phyloP scores from a whole-genome alignment of 441 rosid species.

The Corymbia citriodora region DNA sequence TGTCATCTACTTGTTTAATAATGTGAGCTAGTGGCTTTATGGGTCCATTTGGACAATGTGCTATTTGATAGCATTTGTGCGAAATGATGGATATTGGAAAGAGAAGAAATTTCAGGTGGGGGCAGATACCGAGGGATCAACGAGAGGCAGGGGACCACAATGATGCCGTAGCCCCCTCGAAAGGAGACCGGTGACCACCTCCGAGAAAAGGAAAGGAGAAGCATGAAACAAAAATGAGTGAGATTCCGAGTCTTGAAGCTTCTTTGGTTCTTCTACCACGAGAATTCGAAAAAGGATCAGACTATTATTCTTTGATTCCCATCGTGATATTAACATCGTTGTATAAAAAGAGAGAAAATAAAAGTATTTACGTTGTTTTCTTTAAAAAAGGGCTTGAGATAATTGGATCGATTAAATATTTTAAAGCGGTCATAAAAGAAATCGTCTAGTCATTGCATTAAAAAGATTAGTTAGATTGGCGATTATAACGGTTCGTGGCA shows the following conservation, averaged over 20 bases:
- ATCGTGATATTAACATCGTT: background rate
- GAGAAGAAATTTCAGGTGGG: no score
- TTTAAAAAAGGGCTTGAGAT: rapidly evolving
- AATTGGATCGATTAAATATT: background rate
- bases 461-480: background rate
- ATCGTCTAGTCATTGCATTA: background rate
- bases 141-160: background rate
- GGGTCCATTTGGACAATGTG: background rate
- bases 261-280: background rate
- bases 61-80: background rate
- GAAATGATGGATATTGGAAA: background rate
- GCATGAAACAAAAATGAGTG: background rate
- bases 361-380: rapidly evolving
- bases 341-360: background rate
- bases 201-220: background rate
- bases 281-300: background rate
- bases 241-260: background rate
- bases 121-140: background rate
- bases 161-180: background rate
- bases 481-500: background rate
- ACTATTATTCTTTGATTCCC: background rate
- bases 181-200: background rate
- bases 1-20: background rate
- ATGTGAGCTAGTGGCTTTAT: background rate
- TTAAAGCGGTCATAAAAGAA: background rate